Conservation (phyloP, 805 yeast species). For the Torulaspora maleeae region DNA sequence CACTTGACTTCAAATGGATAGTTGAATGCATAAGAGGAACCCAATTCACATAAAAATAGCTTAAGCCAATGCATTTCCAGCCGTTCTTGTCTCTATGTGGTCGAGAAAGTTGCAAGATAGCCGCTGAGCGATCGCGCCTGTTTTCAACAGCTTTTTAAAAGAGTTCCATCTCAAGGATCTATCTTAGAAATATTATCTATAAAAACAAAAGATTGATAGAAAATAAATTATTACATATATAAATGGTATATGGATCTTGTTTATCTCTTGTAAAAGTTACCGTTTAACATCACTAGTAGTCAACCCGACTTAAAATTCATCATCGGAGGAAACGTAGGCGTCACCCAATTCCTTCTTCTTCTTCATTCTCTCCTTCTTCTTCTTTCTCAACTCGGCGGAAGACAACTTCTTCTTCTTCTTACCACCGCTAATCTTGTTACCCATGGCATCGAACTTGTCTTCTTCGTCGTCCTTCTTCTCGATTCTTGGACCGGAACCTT, state of each 20-base stretch:
- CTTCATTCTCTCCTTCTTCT: conserved; percentile 99
- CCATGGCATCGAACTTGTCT: conserved; percentile 99
- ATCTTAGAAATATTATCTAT: conserved; percentile 6
- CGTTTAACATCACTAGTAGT: conserved; percentile 15
- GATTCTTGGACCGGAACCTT: conserved; percentile 99
- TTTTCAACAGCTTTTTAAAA: too few relatives aligned
- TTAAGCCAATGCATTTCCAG: background rate
- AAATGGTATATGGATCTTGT: conserved; percentile 15
- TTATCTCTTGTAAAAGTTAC: conserved; percentile 11
- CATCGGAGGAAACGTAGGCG: conserved; percentile 97
- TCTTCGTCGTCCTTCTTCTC: conserved; percentile 95
- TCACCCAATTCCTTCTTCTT: conserved; percentile 99
- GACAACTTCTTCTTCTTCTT: conserved; percentile 97
- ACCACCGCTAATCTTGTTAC: conserved; percentile 96
- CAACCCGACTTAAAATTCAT: conserved; percentile 54
- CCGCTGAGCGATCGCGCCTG: background rate
- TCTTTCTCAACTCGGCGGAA: conserved; percentile 99
- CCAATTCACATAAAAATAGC: background rate
- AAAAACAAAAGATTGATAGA: conserved; percentile 9
- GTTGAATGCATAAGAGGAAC: background rate
- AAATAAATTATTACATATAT: conserved; percentile 14
- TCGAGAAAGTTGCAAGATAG: background rate
- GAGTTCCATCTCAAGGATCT: conserved; percentile 1
- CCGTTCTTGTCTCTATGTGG: background rate
- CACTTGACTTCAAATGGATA: conserved; percentile 29